These are phyloP conservation scores for Takashimella koratensis DNA, from an alignment of 1,284 basidiomycete species.

Conservation along the genomic window DNA sequence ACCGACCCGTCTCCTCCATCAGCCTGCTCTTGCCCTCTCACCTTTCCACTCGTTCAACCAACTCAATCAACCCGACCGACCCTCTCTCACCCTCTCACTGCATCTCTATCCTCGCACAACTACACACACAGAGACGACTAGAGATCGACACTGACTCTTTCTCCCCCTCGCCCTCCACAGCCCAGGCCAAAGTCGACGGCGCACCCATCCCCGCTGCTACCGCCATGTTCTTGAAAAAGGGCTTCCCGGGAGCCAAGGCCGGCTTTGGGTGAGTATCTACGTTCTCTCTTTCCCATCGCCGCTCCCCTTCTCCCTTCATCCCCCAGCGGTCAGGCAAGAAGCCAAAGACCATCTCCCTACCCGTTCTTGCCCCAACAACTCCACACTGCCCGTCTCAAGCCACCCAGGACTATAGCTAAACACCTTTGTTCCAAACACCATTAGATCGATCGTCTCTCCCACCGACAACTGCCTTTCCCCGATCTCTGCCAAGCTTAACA, in stretches of 20 bases:
- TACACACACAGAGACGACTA: too few species aligned
- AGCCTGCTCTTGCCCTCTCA: not conserved
- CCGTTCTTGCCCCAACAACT: too few species aligned
- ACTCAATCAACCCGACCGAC: too few species aligned
- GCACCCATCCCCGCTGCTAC: not conserved
- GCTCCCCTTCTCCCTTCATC: too few species aligned
- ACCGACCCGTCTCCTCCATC: not conserved
- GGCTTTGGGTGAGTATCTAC: not conserved
- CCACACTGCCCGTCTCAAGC: too few species aligned
- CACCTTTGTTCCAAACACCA: too few species aligned
- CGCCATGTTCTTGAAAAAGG: not conserved
- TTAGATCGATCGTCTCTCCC: constrained; percentile 67
- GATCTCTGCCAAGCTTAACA: constrained; percentile 78
- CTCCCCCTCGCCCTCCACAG: not conserved
- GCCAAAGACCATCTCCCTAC: too few species aligned
- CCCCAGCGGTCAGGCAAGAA: too few species aligned
- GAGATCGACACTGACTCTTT: too few species aligned
- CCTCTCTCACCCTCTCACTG: not conserved
- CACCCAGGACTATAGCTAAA: too few species aligned
- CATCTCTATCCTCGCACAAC: not conserved
- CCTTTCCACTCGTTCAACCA: not conserved
- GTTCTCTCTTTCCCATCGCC: not conserved
- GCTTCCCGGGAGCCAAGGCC: not conserved
- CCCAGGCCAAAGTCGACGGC: not conserved
- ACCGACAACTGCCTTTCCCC: constrained; percentile 91